Evolutionary conservation across 2,329 filamentous ascomycete species (phyloP), one percentile per base, ranked within the genome.

Genomic region (Talaromyces sp.): DNA sequence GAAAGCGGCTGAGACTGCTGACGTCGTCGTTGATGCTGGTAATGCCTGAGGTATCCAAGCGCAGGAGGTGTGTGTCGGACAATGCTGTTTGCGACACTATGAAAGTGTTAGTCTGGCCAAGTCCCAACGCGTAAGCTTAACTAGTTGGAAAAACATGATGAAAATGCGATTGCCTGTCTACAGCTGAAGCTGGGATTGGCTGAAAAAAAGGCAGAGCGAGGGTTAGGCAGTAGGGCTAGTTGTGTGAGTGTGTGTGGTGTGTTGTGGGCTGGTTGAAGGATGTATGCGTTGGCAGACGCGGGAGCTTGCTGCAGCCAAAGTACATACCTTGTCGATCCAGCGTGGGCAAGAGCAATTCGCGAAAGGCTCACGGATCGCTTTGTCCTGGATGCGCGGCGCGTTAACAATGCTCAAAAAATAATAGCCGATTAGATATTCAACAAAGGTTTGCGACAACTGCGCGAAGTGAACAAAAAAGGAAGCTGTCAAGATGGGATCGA

Each of bases 221-320:
- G 63, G 65, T 69, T 51, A 56, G 62, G 38, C 51, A 61, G 58
- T 51, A 70, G 68, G 68, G 65, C 65, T 61, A 59, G 64, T 59
- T 54, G 64, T 69, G 69, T 71, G 45, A 29, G 51, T 29, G 56
- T 58, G 31, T 36, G 31, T 38, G 53, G 19, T 43, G 56, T 69
- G 69, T 71, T 72, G 71, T 70, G 68, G 70, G 69, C 73, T 72
- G 72, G 64, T 69, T 70, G 68, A 70, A 67, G 71, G 71, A 70
- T 74, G 76, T 76, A 77, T 78, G 76, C 75, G 76, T 76, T 78
- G 76, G 76, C 76, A 78, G 72, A 67, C 62, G 71, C 70, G 71
- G 69, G 70, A 66, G 68, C 65, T 68, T 70, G 68, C 70, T 76
- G 74, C 74, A 76, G 72, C 69, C 68, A 70, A 69, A 67, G 68